Percentiles rank a stretch among this genome's conserved stretches.
phyloP scores from a whole-genome alignment of 768 basidiomycete genomes.

The Nidula microcarpa region DNA sequence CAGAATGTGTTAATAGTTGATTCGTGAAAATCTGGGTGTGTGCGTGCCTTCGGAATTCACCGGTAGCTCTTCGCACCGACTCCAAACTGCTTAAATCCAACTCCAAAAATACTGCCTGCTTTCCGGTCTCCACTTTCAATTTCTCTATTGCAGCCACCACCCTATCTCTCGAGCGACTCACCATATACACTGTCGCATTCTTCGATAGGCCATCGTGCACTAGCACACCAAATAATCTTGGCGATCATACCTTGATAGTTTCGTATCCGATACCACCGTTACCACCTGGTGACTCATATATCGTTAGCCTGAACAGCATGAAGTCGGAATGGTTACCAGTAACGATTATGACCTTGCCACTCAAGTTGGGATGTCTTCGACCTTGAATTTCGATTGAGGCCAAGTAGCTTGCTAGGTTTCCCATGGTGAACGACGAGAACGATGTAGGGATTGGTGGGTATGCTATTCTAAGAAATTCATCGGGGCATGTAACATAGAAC shows the following conservation, averaged over 20 bases:
- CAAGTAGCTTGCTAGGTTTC: too few relatives aligned
- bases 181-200: neutral
- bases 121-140: neutral
- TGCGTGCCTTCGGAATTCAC: conserved; percentile 22
- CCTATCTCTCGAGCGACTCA: neutral
- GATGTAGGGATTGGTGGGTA: too few relatives aligned
- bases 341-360: neutral
- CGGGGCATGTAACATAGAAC: too few relatives aligned
- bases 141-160: neutral
- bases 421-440: too few relatives aligned
- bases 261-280: neutral
- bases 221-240: neutral
- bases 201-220: neutral
- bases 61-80: conserved; percentile 20
- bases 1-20: neutral
- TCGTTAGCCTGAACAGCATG: neutral
- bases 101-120: conserved; percentile 13
- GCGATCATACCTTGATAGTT: neutral
- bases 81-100: conserved; percentile 28
- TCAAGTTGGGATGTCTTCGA: neutral
- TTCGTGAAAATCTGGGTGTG: neutral
- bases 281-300: neutral
- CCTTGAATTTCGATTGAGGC: too few relatives aligned
- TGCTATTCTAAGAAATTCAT: too few relatives aligned
- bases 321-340: neutral